phyloP scores from a whole-genome alignment of 2,329 filamentous ascomycete species.

The Aspergillus ustus region DNA sequence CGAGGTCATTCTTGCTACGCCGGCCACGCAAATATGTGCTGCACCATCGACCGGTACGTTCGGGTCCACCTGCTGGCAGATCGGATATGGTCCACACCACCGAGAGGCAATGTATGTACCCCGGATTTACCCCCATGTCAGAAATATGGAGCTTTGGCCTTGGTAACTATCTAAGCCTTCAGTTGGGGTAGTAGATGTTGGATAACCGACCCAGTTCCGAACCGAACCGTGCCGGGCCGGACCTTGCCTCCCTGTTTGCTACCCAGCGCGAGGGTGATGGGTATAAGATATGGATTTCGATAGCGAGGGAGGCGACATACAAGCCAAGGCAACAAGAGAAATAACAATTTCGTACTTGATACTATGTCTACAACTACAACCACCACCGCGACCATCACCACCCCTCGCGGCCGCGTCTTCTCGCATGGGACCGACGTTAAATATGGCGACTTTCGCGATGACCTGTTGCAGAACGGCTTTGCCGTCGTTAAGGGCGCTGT shows the following conservation, averaged over 20 bases:
- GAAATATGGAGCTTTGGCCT: no score
- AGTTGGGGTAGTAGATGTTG: background rate
- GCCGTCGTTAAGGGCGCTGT: conserved; percentile 54
- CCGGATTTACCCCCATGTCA: background rate
- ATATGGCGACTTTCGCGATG: conserved; percentile 31
- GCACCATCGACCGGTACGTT: background rate
- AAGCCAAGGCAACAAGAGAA: background rate
- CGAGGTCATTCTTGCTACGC: no score
- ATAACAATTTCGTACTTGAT: background rate
- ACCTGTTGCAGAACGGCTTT: conserved; percentile 46
- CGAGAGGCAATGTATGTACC: background rate
- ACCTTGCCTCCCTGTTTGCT: background rate
- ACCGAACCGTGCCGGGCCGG: background rate
- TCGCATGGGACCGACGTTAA: conserved; percentile 22
- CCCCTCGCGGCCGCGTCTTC: conserved; percentile 15
- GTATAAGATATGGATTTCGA: background rate
- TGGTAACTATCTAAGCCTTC: no score
- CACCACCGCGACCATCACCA: background rate
- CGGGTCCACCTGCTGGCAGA: background rate
- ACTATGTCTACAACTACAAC: conserved; percentile 26
- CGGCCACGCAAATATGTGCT: no score
- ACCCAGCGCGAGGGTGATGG: background rate
- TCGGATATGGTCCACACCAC: background rate
- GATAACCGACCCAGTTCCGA: background rate
- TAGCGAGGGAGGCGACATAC: background rate